phyloP scores from a whole-genome alignment of 2,329 filamentous ascomycete genomes.

The Hymenoscyphus fructigenus region DNA sequence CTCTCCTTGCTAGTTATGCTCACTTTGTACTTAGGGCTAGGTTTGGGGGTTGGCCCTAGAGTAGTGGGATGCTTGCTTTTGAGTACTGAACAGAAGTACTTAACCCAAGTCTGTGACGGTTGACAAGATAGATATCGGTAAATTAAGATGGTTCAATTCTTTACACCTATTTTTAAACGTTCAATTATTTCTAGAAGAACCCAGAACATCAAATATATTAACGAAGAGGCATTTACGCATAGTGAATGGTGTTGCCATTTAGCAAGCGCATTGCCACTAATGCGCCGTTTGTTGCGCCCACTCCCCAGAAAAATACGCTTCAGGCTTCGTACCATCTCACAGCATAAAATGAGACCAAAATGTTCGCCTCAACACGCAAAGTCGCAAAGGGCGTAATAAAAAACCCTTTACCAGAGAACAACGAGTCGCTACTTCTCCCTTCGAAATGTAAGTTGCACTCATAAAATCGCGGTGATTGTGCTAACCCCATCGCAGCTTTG shows the following conservation, averaged over 20 bases:
- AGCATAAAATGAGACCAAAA: conserved; percentile 7
- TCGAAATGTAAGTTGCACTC: conserved; percentile 13
- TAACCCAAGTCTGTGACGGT: no score
- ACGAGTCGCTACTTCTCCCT: conserved; percentile 7
- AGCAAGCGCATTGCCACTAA: background rate
- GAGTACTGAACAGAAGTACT: background rate
- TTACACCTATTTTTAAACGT: no score
- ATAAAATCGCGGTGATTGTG: background rate
- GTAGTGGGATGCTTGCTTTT: background rate
- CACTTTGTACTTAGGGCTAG: no score
- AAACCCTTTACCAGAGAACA: background rate
- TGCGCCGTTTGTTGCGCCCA: background rate
- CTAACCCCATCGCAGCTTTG: conserved; percentile 20
- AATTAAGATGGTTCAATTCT: no score
- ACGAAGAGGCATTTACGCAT: background rate
- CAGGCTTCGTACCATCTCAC: background rate
- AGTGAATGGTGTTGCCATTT: background rate
- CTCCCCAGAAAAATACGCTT: background rate
- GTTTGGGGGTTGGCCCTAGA: no score
- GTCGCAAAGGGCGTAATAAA: conserved; percentile 13
- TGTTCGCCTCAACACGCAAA: conserved; percentile 21
- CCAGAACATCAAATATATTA: background rate
- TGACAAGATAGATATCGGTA: no score
- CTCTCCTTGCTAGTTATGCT: no score
- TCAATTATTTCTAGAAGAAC: background rate